Conservation (phyloP, 345 rosid species). For the Noccaea caerulescens region DNA sequence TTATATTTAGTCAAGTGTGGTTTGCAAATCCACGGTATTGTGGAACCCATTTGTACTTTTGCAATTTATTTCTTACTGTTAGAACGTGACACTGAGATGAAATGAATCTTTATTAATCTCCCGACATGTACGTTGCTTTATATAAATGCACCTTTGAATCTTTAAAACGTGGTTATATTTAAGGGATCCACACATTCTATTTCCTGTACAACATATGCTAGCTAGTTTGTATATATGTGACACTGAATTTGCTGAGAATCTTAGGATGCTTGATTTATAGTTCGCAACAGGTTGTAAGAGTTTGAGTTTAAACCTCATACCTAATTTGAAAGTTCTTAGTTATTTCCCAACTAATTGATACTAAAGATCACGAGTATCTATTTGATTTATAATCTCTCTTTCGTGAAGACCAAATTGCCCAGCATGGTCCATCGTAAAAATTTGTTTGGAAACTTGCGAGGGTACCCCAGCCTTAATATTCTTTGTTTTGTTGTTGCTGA, state of each 20-base stretch:
- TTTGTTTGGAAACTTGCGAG: constrained; percentile 19
- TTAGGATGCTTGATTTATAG: neutral
- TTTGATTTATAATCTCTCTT: no score
- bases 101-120: constrained; percentile 11
- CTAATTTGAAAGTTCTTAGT: neutral
- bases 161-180: constrained; percentile 21
- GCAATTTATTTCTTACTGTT: constrained; percentile 16
- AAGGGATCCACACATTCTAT: constrained; percentile 13
- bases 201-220: constrained; percentile 4
- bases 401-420: neutral
- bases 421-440: constrained; percentile 8
- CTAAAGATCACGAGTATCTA: neutral
- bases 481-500: constrained; percentile 39
- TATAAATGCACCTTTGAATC: constrained; percentile 17
- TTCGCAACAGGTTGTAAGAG: neutral
- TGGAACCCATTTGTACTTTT: constrained; percentile 36
- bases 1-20: constrained; percentile 15
- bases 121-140: constrained; percentile 29
- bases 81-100: constrained; percentile 4
- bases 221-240: constrained; percentile 10
- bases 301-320: neutral
- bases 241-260: neutral
- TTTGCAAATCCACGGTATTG: constrained; percentile 13
- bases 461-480: constrained; percentile 7
- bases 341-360: neutral